These are phyloP conservation scores for Lindgomyces ingoldianus DNA, from an alignment of 495 filamentous ascomycete genomes.

Conservation along the genomic window DNA sequence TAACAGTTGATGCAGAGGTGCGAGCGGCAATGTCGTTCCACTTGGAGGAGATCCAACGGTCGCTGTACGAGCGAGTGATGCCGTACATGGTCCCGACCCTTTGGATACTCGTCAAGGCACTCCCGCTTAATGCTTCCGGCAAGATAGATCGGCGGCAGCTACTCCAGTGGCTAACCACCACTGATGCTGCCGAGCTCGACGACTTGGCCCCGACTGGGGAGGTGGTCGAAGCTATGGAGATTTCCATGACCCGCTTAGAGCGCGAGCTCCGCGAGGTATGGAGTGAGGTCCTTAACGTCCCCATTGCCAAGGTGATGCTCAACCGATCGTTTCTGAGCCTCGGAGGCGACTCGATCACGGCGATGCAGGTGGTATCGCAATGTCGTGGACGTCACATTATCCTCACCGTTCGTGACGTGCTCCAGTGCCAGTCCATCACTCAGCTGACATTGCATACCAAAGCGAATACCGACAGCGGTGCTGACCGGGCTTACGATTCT, in stretches of 20 bases:
- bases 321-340: conserved; percentile 14
- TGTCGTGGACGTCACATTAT: conserved; percentile 6
- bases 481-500: not conserved
- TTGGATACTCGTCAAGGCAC: not conserved
- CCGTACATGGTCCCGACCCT: conserved; percentile 11
- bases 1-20: too few relatives aligned
- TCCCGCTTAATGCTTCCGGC: conserved; percentile 7
- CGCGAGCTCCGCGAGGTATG: not conserved
- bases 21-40: too few relatives aligned
- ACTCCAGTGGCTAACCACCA: conserved; percentile 1
- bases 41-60: too few relatives aligned
- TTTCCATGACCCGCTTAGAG: not conserved
- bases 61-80: too few relatives aligned
- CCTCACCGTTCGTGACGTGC: conserved; percentile 15
- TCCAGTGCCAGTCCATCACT: conserved; percentile 22
- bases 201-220: too few relatives aligned
- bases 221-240: not conserved
- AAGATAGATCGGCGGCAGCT: conserved; percentile 10
- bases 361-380: conserved; percentile 21
- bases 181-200: not conserved
- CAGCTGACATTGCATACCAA: conserved; percentile 16
- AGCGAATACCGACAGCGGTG: not conserved
- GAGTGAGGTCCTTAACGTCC: conserved; percentile 3
- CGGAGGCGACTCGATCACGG: conserved; percentile 17
- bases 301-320: not conserved